These are phyloP conservation scores for Monilinia polystroma DNA, from an alignment of 2,329 filamentous ascomycete genomes.

Conservation along the genomic window DNA sequence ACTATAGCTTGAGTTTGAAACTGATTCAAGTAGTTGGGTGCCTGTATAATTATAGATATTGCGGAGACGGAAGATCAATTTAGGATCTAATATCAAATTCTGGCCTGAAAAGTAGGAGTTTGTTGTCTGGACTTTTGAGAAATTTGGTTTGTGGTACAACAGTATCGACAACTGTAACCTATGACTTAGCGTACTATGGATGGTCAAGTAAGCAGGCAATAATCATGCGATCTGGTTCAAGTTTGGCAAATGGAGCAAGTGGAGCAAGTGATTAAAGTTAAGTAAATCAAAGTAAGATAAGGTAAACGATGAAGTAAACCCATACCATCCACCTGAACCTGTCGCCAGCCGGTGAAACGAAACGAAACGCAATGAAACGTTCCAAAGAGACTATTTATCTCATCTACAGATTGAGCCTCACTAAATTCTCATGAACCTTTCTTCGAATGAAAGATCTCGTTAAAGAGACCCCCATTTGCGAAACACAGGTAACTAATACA, in stretches of 20 bases:
- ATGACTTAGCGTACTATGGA: too few species aligned
- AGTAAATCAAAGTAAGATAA: background rate
- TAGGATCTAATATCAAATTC: too few species aligned
- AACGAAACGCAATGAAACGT: too few species aligned
- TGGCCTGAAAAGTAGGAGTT: too few species aligned
- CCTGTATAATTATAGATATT: too few species aligned
- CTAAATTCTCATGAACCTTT: background rate
- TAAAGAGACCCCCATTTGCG: background rate
- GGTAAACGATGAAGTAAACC: background rate
- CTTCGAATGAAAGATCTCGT: background rate
- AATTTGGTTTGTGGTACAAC: too few species aligned
- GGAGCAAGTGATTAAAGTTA: background rate
- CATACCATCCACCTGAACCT: background rate
- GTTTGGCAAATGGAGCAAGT: background rate
- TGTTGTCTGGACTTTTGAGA: too few species aligned
- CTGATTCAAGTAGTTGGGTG: too few species aligned
- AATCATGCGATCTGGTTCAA: background rate
- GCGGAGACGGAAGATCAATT: too few species aligned
- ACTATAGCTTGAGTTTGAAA: too few species aligned
- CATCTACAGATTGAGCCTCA: background rate
- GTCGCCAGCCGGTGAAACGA: background rate
- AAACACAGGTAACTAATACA: background rate
- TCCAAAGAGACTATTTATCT: background rate
- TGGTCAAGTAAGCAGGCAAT: too few species aligned
- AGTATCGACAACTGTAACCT: too few species aligned